Evolutionary conservation across 257 asterid species (phyloP).

Genomic region (Jasminum sambac): DNA sequence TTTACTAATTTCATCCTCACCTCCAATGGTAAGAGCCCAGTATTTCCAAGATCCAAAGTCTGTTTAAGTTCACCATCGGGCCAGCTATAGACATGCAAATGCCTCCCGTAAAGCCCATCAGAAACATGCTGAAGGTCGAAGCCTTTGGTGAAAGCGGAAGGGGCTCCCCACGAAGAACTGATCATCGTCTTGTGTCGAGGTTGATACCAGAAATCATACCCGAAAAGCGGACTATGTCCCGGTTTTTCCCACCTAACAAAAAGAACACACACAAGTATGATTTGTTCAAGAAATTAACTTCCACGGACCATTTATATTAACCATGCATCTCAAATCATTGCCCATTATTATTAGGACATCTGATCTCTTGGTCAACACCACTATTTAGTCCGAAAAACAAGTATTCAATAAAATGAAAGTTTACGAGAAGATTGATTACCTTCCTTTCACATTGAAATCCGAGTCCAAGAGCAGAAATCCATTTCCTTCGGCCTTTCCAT

Average conservation of each 20-base stretch:
- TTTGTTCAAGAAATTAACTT: background rate
- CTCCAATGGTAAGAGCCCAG: slow-evolving; percentile 94
- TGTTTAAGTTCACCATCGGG: slow-evolving; percentile 91
- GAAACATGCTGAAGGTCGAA: slow-evolving; percentile 85
- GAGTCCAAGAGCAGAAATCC: slow-evolving; percentile 93
- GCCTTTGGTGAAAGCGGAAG: slow-evolving; percentile 86
- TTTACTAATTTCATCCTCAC: slow-evolving; percentile 26
- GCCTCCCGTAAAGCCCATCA: slow-evolving; percentile 84
- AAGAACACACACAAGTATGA: background rate
- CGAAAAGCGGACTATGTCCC: slow-evolving; percentile 85
- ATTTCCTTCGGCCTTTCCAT: slow-evolving; percentile 92
- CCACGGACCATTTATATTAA: too few species aligned
- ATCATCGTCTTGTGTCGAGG: slow-evolving; percentile 98
- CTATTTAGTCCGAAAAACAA: too few species aligned
- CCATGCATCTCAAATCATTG: too few species aligned
- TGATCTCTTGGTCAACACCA: too few species aligned
- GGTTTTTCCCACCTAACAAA: slow-evolving; percentile 92
- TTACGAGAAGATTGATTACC: slow-evolving; percentile 38
- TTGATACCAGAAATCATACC: slow-evolving; percentile 98
- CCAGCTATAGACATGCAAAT: slow-evolving; percentile 93
- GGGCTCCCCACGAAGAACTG: slow-evolving; percentile 97
- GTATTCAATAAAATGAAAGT: too few species aligned
- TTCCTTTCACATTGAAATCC: slow-evolving; percentile 91
- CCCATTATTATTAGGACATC: too few species aligned
- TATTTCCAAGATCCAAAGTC: slow-evolving; percentile 88